These are phyloP conservation scores for Galium porrigens DNA, from an alignment of 305 asterid species.

Conservation along the genomic window DNA sequence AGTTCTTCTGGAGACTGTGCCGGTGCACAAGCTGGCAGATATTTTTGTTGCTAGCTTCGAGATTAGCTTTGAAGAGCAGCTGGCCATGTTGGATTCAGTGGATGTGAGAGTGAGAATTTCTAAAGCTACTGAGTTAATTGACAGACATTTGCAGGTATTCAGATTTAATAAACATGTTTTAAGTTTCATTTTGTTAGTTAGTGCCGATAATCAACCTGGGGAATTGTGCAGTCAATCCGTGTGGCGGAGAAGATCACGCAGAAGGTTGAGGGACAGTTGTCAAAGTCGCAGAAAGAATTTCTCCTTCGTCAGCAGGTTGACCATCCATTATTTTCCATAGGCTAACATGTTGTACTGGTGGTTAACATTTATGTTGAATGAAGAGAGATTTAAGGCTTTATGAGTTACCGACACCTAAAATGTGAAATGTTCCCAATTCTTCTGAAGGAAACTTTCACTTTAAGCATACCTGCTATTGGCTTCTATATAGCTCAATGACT, in stretches of 20 bases:
- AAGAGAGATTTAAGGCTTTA: neutral
- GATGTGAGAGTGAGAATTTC: constrained; percentile 89
- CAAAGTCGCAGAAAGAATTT: constrained; percentile 96
- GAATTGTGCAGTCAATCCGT: constrained; percentile 68
- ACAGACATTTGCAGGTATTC: constrained; percentile 53
- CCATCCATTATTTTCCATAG: constrained; percentile 2
- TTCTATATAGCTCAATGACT: neutral
- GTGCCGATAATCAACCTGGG: constrained; percentile 13
- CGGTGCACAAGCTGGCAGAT: constrained; percentile 93
- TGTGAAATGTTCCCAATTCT: neutral
- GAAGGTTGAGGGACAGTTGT: constrained; percentile 95
- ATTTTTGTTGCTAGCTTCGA: constrained; percentile 97
- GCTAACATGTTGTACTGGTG: neutral
- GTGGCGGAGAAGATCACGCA: constrained; percentile 97
- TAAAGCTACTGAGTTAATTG: constrained; percentile 91
- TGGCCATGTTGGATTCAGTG: constrained; percentile 85
- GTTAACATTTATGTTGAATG: neutral
- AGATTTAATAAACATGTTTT: neutral
- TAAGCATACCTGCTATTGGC: neutral
- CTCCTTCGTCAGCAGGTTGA: constrained; percentile 97
- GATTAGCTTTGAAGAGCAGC: constrained; percentile 93
- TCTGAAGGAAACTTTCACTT: neutral
- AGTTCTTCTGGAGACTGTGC: constrained; percentile 92
- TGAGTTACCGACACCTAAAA: neutral
- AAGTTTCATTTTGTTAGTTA: constrained; percentile 14